Base-by-base conservation (phyloP, 78 protist genomes). In the Dictyostelium firmibasis region DNA sequence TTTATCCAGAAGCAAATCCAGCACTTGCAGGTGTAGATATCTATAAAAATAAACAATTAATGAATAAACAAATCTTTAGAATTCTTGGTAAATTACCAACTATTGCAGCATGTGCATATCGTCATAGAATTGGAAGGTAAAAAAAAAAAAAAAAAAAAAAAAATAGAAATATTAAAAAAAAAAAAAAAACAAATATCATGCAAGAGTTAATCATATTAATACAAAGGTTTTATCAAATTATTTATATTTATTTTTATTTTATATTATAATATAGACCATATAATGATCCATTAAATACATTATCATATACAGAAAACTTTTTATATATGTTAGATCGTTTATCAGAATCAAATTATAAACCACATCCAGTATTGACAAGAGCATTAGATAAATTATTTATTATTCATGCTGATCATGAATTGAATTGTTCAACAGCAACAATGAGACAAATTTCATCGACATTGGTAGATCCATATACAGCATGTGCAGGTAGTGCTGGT, bases 331-430 rank as follows among this genome's bases (percentile, higher is more conserved):
- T 97, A 77, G 96, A 89, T 83, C 69, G 93, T 29, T 50, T 96
- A 11, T 91, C 85, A 20, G 94, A 67, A 81, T 41, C 62, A 20
- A 38, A 85, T 36, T 84, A 92, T 41, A 85, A 79, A 47, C 98
- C 97, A 78, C 76, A 97, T 70, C 97, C 98, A 57, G 57, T 29
- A 16, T 60, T 97, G 6, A 91, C 91, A 13, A 57, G 89, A 47
- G 98, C 98, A 38, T 85, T 97, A 43, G 98, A 97, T 29, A 83
- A 79, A 27, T 88, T 97, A 64, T 98, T 98, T 92, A 97, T 98
- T 29, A 72, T 97, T 27, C 98, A 98, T 44, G 98, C 98, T 1
- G 98, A 97, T 72, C 98, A 97, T 85, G 98, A 96, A 93, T 70
- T 95, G 64, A 97, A 97, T 89, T 95, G 97, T 33, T 97, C 98